A percentile compares a stretch with the other conserved stretches of the same genome.
Evolutionary conservation across 805 yeast species (phyloP).

Genomic region (Barnettozyma sucrosica): DNA sequence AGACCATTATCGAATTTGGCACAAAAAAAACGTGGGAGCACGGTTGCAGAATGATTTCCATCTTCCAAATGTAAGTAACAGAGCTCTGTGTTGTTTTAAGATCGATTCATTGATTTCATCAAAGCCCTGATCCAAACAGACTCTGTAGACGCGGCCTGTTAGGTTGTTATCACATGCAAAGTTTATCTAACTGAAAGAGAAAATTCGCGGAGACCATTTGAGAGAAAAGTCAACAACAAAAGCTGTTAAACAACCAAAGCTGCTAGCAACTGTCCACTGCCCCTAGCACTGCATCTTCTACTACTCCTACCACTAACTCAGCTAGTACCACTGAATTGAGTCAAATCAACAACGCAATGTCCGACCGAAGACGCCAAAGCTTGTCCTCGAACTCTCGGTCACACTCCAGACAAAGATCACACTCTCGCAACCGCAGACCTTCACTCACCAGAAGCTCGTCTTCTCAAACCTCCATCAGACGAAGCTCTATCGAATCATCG

Average conservation of each 20-base stretch:
- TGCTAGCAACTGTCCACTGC: background rate
- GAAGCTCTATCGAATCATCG: conserved; percentile 6
- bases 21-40: background rate
- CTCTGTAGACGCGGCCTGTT: too few species aligned
- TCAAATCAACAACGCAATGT: background rate
- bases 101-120: background rate
- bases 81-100: background rate
- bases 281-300: too few species aligned
- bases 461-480: conserved; percentile 10
- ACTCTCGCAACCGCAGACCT: conserved; percentile 14
- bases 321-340: too few species aligned
- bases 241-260: background rate
- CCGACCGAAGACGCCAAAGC: conserved; percentile 6
- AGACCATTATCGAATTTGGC: background rate
- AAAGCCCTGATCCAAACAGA: background rate
- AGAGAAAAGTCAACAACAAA: background rate
- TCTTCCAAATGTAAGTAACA: background rate
- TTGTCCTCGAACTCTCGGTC: conserved; percentile 18
- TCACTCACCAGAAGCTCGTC: conserved; percentile 10
- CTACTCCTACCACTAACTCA: too few species aligned
- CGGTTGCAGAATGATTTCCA: background rate
- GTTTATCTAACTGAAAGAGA: background rate
- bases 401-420: conserved; percentile 9
- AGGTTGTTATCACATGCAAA: conserved; percentile 2
- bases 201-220: background rate